Base-by-base conservation (phyloP, 164 flowering plant genomes). In the Berberis thunbergii region DNA sequence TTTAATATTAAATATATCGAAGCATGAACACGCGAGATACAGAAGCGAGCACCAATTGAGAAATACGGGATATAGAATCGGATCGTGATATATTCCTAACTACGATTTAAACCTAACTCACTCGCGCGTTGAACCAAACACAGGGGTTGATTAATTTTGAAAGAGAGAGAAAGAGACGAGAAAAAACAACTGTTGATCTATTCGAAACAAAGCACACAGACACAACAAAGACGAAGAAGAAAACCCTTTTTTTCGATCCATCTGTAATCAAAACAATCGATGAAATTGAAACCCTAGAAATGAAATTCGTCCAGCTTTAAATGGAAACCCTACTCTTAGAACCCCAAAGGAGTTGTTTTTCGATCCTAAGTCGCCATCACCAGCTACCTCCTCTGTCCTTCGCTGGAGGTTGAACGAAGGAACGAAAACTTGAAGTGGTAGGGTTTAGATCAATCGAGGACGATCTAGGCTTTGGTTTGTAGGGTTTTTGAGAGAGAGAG, bases 261-360 rank as follows among this genome's bases (percentile, higher is more conserved):
- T 40, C 45, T 3, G 2, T 13, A 2, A 48, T 41, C 26, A 43
- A 45, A 65, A 64, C 26, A 1, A 26, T 6, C n/a, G 26, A 13
- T 13, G 61, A 61, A 43, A 62, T 42, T 69, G 64, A 60, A 50
- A 59, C 54, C 67, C 48, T 66, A 67, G 59, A 61, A 50, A 66
- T 71, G 74, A 56, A 66, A 71, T 66, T 66, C 10, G 57, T 26
- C 8, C 45, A 1, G 63, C 9, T 67, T 39, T 71, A 62, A 62
- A 72, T 67, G 67, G 67, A 63, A 72, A 54, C 74, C 70, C 70
- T 67, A 72, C 58, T 40, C 43, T 11, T 12, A 42, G 49, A 43
- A 59, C 1, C 46, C 46, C 9, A 4, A 49, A 60, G 67, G 48
- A 63, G n/a, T 54, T 42, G 62, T 26, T 61, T 13, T n/a, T 53